A percentile compares a stretch with the other conserved stretches of the same genome.
Evolutionary conservation across 106 monocot species (phyloP).

Genomic region (Gastrodia elata): DNA sequence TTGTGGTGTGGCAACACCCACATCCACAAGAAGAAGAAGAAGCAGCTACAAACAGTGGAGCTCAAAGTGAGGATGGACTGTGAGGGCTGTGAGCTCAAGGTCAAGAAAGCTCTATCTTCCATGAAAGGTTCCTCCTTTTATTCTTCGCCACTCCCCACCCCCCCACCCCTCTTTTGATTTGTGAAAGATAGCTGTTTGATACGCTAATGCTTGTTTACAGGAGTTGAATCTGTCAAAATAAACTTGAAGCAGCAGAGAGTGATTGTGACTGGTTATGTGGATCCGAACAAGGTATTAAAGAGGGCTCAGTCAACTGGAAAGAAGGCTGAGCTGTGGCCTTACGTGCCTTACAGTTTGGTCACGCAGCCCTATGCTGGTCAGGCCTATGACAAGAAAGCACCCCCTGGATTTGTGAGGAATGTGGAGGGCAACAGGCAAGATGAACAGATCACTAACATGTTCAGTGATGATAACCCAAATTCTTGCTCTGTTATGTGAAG

Average conservation of each 20-base stretch:
- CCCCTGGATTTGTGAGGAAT: constrained; percentile 40
- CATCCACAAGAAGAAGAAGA: constrained; percentile 22
- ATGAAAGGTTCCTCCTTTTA: constrained; percentile 19
- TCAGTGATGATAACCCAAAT: constrained; percentile 50
- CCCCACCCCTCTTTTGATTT: too few species aligned
- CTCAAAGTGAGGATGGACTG: constrained; percentile 51
- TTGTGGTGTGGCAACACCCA: constrained; percentile 12
- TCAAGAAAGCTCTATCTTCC: constrained; percentile 34
- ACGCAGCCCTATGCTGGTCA: constrained; percentile 20
- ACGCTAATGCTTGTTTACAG: constrained; percentile 10
- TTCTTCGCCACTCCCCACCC: too few species aligned
- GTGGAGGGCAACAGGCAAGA: constrained; percentile 19
- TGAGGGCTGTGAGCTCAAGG: constrained; percentile 41
- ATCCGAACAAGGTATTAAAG: constrained; percentile 34
- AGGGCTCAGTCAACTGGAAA: constrained; percentile 32
- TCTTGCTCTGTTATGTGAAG: constrained; percentile 42
- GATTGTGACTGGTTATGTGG: constrained; percentile 31
- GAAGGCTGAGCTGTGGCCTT: constrained; percentile 44
- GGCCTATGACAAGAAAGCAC: constrained; percentile 37
- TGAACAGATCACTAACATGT: constrained; percentile 28
- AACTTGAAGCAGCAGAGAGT: constrained; percentile 40
- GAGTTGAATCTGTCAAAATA: constrained; percentile 28
- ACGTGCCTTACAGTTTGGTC: constrained; percentile 30
- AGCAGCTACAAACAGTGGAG: constrained; percentile 33
- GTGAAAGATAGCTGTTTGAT: neutral